Base-by-base conservation (phyloP, 176 grass and related monocot genomes). In the Zea luxurians region DNA sequence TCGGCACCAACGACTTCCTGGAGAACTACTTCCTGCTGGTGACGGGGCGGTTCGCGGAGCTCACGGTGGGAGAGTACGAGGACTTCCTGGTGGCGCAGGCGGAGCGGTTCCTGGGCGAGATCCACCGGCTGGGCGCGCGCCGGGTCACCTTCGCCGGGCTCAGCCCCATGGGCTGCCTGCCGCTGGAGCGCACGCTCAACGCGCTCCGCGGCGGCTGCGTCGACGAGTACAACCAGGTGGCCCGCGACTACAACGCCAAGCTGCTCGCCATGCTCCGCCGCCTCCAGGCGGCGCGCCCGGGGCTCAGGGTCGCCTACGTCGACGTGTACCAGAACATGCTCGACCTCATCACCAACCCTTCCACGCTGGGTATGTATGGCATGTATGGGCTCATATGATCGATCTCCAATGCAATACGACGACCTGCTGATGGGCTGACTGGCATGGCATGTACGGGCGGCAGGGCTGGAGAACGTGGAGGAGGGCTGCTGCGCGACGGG, bases 1-100 rank as follows among this genome's bases (percentile, higher is more conserved):
- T 97, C 46, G 95, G 95, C 77, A 94, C 95, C 61, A 97, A 97
- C 48, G 95, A 97, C 77, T 97, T 94, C 76, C 75, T 94, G 1
- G 91, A 93, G 81, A 97, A 97, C 87, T 97, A 97, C 80, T 97
- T 78, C 83, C 66, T 83, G 47, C 8, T 84, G 6, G 77, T 92
- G 0, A 94, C 91, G 0, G 87, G 80, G 2, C 60, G 95, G 77
- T 81, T 89, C 79, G 15, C 64, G 8, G n/a, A 94, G 80, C 90
- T 92, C 82, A 86, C 87, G 16, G 83, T 87, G 1, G 54, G 2
- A 4, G 82, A 88, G 87, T 94, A 75, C 78, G 74, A 84, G 57
- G 89, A 94, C 86, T 92, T 85, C 38, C 77, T 97, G 12, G 41
- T 92, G 12, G 69, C 73, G 62, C 74, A 80, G 36, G 95, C 91